Percentiles rank a stretch among this genome's conserved stretches.
These are phyloP conservation scores for Spizellomyces sp. DNA, from an alignment of 192 early-diverging fungal species.

Conservation along the genomic window DNA sequence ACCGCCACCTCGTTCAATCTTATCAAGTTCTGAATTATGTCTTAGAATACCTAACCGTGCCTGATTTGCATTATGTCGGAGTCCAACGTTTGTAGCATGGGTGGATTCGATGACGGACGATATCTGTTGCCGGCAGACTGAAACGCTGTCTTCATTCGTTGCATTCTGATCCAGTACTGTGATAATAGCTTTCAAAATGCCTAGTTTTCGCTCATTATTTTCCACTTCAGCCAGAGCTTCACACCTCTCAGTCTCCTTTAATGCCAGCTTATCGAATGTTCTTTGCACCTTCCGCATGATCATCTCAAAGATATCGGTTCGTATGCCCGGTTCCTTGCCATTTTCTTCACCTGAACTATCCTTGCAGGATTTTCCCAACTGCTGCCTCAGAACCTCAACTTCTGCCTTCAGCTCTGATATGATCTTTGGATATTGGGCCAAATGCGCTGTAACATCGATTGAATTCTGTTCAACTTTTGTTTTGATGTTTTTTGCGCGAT, in stretches of 20 bases:
- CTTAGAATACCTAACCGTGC: conserved; percentile 14
- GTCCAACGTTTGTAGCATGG: conserved; percentile 24
- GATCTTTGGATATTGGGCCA: conserved; percentile 42
- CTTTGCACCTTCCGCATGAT: conserved; percentile 11
- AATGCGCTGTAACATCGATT: conserved; percentile 35
- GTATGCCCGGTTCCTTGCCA: neutral
- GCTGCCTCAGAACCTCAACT: conserved; percentile 27
- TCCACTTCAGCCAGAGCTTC: conserved; percentile 20
- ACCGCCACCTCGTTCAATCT: neutral
- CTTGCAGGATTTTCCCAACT: conserved; percentile 2
- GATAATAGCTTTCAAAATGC: neutral
- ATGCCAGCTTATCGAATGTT: conserved; percentile 23
- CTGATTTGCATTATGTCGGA: conserved; percentile 39
- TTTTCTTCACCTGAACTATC: neutral
- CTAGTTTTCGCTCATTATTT: conserved; percentile 22
- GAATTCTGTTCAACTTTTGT: conserved; percentile 53
- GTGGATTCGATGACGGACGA: conserved; percentile 17
- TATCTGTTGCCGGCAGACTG: neutral
- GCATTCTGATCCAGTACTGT: neutral
- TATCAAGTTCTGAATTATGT: conserved; percentile 8
- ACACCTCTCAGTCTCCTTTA: conserved; percentile 9
- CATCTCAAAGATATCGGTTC: conserved; percentile 1
- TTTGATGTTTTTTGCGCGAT: conserved; percentile 70
- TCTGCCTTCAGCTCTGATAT: conserved; percentile 40
- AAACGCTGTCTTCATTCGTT: neutral